Conservation (phyloP, 2,329 filamentous ascomycete species). For the Exophiala mesophila region DNA sequence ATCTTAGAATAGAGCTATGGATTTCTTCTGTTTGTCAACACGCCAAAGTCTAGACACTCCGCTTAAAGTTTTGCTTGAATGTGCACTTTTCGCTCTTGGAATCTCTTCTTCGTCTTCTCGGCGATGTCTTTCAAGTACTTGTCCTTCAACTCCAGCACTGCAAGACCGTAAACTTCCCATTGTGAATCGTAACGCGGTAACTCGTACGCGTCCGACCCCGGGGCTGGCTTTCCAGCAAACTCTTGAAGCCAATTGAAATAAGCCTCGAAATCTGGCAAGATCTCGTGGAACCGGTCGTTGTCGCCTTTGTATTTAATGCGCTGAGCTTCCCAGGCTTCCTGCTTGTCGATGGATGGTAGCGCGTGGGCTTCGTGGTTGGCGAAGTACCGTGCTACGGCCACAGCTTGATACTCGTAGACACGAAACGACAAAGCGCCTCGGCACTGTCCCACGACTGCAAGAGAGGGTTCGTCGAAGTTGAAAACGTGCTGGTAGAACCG, state of each 20-base stretch:
- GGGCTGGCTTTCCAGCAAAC: slow-evolving; percentile 40
- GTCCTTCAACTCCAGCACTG: slow-evolving; percentile 1
- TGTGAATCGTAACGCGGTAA: slow-evolving; percentile 30
- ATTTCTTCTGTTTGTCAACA: no score
- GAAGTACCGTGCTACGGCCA: slow-evolving; percentile 47
- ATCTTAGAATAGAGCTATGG: no score
- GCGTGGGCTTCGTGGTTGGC: slow-evolving; percentile 20
- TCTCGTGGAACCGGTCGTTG: slow-evolving; percentile 27
- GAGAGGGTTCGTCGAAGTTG: slow-evolving; percentile 61
- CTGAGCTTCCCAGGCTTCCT: slow-evolving; percentile 30
- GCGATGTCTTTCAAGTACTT: neutral
- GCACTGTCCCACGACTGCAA: slow-evolving; percentile 54
- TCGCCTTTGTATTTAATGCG: slow-evolving; percentile 15
- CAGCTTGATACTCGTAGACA: slow-evolving; percentile 65
- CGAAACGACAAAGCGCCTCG: slow-evolving; percentile 57
- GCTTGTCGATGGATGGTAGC: slow-evolving; percentile 26
- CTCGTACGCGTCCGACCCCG: slow-evolving; percentile 36
- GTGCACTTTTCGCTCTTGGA: no score
- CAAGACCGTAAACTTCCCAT: neutral
- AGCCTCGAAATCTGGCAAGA: slow-evolving; percentile 34
- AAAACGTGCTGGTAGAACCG: slow-evolving; percentile 62
- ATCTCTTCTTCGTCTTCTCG: neutral
- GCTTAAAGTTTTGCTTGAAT: no score
- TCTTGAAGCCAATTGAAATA: slow-evolving; percentile 39
- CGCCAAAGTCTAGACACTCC: no score